Percentiles rank a stretch among this genome's conserved stretches.
These are phyloP conservation scores for Pleurostoma richardsiae DNA, from an alignment of 2,329 filamentous ascomycete species.

Conservation along the genomic window DNA sequence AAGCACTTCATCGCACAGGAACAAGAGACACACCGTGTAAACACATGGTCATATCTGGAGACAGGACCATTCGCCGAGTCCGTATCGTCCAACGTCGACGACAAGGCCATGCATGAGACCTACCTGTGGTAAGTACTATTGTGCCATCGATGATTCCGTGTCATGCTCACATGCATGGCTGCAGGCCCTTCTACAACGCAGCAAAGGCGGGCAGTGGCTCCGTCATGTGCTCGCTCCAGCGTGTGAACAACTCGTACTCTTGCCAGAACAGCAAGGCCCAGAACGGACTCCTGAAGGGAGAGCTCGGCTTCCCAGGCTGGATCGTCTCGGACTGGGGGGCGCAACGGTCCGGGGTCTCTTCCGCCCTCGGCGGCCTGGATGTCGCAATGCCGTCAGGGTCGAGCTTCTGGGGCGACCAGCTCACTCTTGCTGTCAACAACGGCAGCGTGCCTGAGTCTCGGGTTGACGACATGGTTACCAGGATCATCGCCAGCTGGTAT, in stretches of 20 bases:
- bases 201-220: conserved; percentile 5
- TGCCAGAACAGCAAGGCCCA: conserved; percentile 65
- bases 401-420: conserved; percentile 43
- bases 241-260: conserved; percentile 38
- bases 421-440: conserved; percentile 53
- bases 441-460: conserved; percentile 51
- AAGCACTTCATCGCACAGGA: conserved; percentile 62
- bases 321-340: conserved; percentile 65
- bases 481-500: conserved; percentile 50
- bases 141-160: background rate
- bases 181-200: conserved; percentile 5
- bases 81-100: conserved; percentile 30
- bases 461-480: conserved; percentile 48
- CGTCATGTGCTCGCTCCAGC: conserved; percentile 6
- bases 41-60: background rate
- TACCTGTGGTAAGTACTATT: conserved; percentile 34
- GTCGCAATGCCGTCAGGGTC: conserved; percentile 59
- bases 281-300: conserved; percentile 62
- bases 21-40: conserved; percentile 28
- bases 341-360: conserved; percentile 58
- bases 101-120: conserved; percentile 33
- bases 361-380: conserved; percentile 62
- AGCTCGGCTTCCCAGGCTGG: conserved; percentile 59
- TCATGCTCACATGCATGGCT: background rate
- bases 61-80: conserved; percentile 44